Base-by-base conservation (phyloP, 306 rosid species). In the Rosa chinensis region DNA sequence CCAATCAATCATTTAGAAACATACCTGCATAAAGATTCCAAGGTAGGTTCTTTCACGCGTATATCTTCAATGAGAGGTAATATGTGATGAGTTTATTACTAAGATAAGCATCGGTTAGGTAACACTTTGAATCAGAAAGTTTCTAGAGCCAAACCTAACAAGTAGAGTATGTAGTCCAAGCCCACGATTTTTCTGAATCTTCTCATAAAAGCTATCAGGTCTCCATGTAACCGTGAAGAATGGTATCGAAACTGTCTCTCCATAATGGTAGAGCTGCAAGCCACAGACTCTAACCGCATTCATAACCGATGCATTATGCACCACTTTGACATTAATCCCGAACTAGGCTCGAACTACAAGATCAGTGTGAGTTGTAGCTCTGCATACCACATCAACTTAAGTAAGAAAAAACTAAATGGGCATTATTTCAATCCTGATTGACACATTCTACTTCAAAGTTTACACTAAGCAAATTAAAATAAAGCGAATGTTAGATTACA, bases 321-420 rank as follows among this genome's bases (percentile, higher is more conserved):
- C 88, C 40, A 87, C 86, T 48, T 86, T 81, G 32, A 94, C 97
- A 25, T 82, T 89, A 68, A 94, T 80, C 28, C 91, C 93, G 86
- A 92, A 82, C 49, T n/a, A n/a, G n/a, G 97, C 98, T 79, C 95
- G 91, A 83, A 92, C 99, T 16, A 95, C 93, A 61, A 95, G 92
- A 78, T 90, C 92, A 4, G 89, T 86, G 74, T 93, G 98, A 39
- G 97, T 93, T 1, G 98, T 93, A 39, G 97, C 98, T 68, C 98
- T 93, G 74, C 11, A 20, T 45, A 39, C 20, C 8, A 56, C 20
- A 53, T 39, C 70, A 66, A 25, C 67, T 16, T 21, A 72, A 39
- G 35, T 39, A 42, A 78, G 16, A 10, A 43, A 32, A 42, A 23
- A 20, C 11, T 17, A 25, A 75, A 37, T 17, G 2, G 4, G 5